These are phyloP conservation scores for Thuidium tamariscinum DNA, from an alignment of 225 moss, liverwort and hornwort genomes.

Conservation along the genomic window DNA sequence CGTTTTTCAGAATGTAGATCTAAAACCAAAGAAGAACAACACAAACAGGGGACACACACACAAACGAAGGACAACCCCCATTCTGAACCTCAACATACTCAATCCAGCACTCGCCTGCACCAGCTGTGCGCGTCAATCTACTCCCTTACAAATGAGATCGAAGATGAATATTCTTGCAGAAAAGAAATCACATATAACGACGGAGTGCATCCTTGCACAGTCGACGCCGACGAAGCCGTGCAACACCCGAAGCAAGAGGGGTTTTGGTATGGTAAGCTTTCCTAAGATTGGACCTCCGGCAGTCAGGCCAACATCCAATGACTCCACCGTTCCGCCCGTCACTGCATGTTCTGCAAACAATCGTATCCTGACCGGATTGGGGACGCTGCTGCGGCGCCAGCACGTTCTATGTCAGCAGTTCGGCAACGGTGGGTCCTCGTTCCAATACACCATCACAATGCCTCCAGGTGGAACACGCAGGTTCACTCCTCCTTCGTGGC, in stretches of 20 bases:
- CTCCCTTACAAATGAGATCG: not conserved
- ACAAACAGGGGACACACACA: not conserved
- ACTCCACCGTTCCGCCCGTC: not conserved
- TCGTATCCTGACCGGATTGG: conserved; percentile 5
- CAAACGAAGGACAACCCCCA: not conserved
- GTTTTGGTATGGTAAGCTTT: not conserved
- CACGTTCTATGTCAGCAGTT: not conserved
- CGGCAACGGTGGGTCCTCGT: not conserved
- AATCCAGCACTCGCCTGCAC: not conserved
- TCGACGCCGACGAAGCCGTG: not conserved
- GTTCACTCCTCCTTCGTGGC: not conserved
- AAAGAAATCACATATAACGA: not conserved
- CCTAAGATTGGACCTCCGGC: not conserved
- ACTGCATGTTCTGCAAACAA: not conserved
- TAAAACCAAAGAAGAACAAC: not conserved
- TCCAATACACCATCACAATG: not conserved
- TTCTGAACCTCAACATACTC: not conserved
- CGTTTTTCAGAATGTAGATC: not conserved
- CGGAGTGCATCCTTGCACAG: not conserved
- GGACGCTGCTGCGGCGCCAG: not conserved
- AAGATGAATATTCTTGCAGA: not conserved
- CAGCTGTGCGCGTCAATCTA: not conserved
- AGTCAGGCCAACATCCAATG: not conserved
- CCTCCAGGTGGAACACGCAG: not conserved
- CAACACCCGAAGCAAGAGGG: not conserved